Evolutionary conservation across 2,329 filamentous ascomycete genomes (phyloP).

Genomic region (Ceratocystiopsis brevicomis): DNA sequence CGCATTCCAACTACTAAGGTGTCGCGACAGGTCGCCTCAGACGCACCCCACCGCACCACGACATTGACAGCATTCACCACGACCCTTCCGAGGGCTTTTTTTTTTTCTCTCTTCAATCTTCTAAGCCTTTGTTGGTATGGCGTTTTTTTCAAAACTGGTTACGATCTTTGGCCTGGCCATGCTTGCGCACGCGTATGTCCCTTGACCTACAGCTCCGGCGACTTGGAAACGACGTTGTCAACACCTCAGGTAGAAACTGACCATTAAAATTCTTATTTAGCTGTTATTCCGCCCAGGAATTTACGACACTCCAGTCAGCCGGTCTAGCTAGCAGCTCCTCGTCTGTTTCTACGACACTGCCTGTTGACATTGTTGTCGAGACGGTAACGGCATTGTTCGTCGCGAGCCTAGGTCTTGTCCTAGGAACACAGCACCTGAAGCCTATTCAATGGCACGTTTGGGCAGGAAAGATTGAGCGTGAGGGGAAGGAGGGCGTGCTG

Average conservation of each 20-base stretch:
- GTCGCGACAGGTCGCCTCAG: no score
- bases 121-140: conserved; percentile 29
- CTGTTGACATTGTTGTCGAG: conserved; percentile 75
- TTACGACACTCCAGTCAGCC: conserved; percentile 51
- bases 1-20: no score
- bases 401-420: conserved; percentile 68
- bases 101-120: no score
- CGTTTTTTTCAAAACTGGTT: conserved; percentile 49
- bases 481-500: conserved; percentile 43
- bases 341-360: conserved; percentile 34
- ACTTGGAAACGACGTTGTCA: background rate
- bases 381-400: conserved; percentile 61
- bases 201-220: background rate
- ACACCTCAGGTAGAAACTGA: background rate
- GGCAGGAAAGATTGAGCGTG: conserved; percentile 67
- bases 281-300: conserved; percentile 91
- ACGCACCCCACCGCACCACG: no score
- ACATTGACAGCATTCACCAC: no score
- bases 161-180: conserved; percentile 61
- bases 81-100: no score
- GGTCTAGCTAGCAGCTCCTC: conserved; percentile 19
- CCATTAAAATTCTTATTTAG: conserved; percentile 25
- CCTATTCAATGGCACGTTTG: conserved; percentile 71
- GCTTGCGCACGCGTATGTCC: conserved; percentile 66
- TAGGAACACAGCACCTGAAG: conserved; percentile 57